Evolutionary conservation across 1,284 basidiomycete genomes (phyloP), one percentile per base, ranked within the genome.

Genomic region (Microbotryum intermedium): DNA sequence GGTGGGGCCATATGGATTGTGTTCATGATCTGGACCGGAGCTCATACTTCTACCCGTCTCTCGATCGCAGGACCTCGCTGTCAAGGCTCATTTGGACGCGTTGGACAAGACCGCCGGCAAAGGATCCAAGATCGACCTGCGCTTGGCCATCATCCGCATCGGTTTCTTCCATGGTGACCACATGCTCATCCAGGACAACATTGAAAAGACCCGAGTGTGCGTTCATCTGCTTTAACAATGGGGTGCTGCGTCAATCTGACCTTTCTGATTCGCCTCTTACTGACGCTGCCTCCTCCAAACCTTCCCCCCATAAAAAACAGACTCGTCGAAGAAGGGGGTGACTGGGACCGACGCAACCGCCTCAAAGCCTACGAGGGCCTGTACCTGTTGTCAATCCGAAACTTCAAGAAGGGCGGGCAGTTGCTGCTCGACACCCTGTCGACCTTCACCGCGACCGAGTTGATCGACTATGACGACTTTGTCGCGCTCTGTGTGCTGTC

Each of bases 321-420:
- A 64, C 78, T 97, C 42, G 88, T 97, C 54, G 92, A 97, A 70
- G 84, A 92, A 73, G 94, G 95, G 2, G 94, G 95, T 50, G 94
- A 98, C 76, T 98, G 94, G 94, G 94, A 98, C 75, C 81, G 95
- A 58, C 83, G 92, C 34, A 98, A 97, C 74, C 83, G 93, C 50
- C 83, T 97, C 68, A 98, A 97, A 75, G 94, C 97, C 45, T 98
- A 98, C 78, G 84, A 85, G 57, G 93, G 88, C 45, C 77, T 95
- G 2, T 88, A 95, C 73, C 78, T 87, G 34, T 78, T 95, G 42
- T 89, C 90, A 21, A 86, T 92, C 61, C 86, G 94, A 45, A 77
- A 81, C 55, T 82, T 82, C 72, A 60, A 84, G 85, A 64, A 67
- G 30, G 73, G 72, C 13, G 71, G 74, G 6, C 76, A 90, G 84